Base-by-base conservation (phyloP, 1,284 basidiomycete species). In the Retiboletus flavoniger region DNA sequence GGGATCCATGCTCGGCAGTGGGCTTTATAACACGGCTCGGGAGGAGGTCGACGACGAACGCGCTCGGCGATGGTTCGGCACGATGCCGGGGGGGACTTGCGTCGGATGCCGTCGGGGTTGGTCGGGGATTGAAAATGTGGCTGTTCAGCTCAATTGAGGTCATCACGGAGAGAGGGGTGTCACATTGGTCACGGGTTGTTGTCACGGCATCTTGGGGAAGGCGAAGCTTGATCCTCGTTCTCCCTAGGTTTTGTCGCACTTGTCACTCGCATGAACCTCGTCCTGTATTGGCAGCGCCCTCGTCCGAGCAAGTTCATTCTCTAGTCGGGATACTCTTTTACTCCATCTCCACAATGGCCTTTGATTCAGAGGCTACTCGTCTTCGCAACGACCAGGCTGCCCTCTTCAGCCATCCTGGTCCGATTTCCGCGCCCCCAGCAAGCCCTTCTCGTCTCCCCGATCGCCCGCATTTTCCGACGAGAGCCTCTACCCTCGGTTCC, bases 401-500 rank as follows among this genome's bases (percentile, higher is more conserved):
- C 31, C 39, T 26, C 34, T 35, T 50, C 26, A 51, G 31, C 48
- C 51, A 50, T 3, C 49, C 48, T 35, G 57, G 51, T 51, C 72
- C 74, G 43, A 63, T 66, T 54, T 73, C 73, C 43, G 67, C 70
- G 10, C 72, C 74, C 14, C 63, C 74, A 16, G 42, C 63, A 3
- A 72, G 63, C 61, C 58, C 74, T 51, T 60, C 73, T 48, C 74
- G 74, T 50, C 61, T 76, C 29, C 72, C 77, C 57, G 82, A 83
- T 62, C 79, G 83, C 47, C 74, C 80, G 19, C 62, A 74, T 62
- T 64, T 78, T 45, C 85, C 83, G 52, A 78, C 77, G 35, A 79
- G 85, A 70, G 79, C 86, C 7, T 82, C 83, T 41, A 89, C 86
- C 3, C 65, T 80, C 51, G 75, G 78, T 55, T 73, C 76, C 32